Conservation (phyloP, 176 grass and related monocot genomes). For the Pharus latifolius region DNA sequence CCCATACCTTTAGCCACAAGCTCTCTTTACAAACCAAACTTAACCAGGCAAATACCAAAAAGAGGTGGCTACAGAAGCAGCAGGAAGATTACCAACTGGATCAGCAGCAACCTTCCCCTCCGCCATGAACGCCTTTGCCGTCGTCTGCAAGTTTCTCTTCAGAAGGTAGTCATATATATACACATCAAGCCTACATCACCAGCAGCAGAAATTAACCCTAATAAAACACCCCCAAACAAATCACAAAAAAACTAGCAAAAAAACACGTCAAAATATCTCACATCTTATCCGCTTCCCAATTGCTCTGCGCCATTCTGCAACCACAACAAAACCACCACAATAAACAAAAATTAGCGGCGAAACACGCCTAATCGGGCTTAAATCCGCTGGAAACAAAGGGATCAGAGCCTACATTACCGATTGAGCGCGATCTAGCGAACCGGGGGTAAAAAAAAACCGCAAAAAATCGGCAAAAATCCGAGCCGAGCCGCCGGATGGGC, state of each 20-base stretch:
- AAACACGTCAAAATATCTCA: constrained; percentile 13
- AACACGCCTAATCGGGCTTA: background rate
- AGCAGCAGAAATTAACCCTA: constrained; percentile 13
- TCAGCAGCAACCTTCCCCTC: constrained; percentile 94
- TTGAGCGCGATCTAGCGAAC: background rate
- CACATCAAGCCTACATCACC: constrained; percentile 77
- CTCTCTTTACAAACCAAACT: background rate
- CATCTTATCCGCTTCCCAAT: constrained; percentile 99
- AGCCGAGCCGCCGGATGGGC: background rate
- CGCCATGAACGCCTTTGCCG: constrained; percentile 90
- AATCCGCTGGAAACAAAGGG: constrained; percentile 3
- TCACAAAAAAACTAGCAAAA: background rate
- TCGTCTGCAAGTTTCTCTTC: constrained; percentile 86
- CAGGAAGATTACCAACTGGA: constrained; percentile 72
- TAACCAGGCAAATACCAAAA: background rate
- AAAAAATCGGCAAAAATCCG: background rate
- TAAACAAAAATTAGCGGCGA: background rate
- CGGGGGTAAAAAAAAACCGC: background rate
- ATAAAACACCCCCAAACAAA: background rate
- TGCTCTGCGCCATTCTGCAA: constrained; percentile 84
- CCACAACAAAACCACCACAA: background rate
- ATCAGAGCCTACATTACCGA: constrained; percentile 69
- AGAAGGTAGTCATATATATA: constrained; percentile 95
- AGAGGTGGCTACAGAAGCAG: background rate
- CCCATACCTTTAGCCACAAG: background rate